Conservation (phyloP, 2,329 filamentous ascomycete genomes). For the Colletotrichum horii region DNA sequence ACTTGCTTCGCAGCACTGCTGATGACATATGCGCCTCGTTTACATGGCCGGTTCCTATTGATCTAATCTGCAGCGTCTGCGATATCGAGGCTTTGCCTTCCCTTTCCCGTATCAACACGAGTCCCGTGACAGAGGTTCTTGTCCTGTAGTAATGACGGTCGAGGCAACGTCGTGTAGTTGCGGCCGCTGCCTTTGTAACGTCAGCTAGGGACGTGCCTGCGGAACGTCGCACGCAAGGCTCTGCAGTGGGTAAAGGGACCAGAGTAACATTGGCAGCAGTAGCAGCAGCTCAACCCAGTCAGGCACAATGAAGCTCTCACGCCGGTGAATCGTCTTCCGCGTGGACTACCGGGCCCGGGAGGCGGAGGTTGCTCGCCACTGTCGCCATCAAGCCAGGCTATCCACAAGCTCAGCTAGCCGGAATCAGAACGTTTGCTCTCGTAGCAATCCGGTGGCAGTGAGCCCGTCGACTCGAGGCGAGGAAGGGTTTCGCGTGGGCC, state of each 20-base stretch:
- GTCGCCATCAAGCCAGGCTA: neutral
- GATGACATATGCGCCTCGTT: neutral
- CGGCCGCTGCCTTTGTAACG: neutral
- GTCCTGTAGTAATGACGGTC: neutral
- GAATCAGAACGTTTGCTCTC: neutral
- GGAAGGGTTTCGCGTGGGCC: neutral
- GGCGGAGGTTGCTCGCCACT: neutral
- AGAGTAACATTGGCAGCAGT: neutral
- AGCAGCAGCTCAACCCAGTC: neutral
- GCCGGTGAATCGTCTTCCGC: constrained; percentile 1
- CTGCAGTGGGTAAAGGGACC: neutral
- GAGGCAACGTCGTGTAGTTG: neutral
- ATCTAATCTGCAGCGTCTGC: neutral
- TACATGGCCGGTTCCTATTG: neutral
- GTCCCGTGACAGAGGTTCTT: neutral
- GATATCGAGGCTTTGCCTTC: neutral
- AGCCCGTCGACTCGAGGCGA: neutral
- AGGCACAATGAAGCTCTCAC: neutral
- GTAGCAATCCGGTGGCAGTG: neutral
- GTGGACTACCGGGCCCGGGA: neutral
- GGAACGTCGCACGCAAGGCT: neutral
- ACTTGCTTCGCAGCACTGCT: neutral
- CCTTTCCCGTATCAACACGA: neutral
- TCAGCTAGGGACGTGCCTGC: neutral
- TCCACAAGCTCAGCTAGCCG: neutral